These are phyloP conservation scores for Ceratocystis ficicola DNA, from an alignment of 2,329 filamentous ascomycete species.

Conservation along the genomic window DNA sequence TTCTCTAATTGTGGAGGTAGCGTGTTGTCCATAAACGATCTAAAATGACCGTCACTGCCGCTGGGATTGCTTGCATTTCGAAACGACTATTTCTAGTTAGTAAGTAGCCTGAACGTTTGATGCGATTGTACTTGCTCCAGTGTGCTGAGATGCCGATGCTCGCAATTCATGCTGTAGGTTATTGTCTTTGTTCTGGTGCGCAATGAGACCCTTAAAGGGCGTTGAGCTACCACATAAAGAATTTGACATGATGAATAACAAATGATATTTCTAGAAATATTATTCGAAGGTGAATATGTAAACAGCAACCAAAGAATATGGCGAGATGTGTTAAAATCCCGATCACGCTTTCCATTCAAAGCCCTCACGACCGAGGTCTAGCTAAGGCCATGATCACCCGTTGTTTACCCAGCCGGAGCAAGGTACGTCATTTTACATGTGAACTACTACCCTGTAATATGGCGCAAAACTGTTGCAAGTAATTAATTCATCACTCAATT, in stretches of 20 bases:
- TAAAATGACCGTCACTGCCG: background rate
- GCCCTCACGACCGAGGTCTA: background rate
- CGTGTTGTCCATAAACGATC: constrained; percentile 7
- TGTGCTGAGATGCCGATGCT: background rate
- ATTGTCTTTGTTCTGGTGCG: constrained; percentile 34
- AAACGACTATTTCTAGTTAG: background rate
- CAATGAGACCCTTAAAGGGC: constrained; percentile 35
- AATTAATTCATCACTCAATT: background rate
- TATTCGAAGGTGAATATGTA: background rate
- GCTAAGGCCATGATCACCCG: constrained; percentile 3
- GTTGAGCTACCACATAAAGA: constrained; percentile 34
- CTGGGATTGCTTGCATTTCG: constrained; percentile 4
- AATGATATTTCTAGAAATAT: background rate
- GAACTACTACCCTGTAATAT: background rate
- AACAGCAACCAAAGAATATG: background rate
- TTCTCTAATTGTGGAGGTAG: background rate
- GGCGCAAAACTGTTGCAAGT: background rate
- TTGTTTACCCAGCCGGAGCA: constrained; percentile 1
- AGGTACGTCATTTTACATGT: constrained; percentile 8
- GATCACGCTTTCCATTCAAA: background rate
- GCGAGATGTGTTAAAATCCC: background rate
- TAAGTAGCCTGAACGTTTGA: background rate
- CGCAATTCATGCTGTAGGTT: constrained; percentile 29
- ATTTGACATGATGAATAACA: constrained; percentile 31
- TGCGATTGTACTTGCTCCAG: background rate